These are phyloP conservation scores for Eimeria nieschulzi DNA, from an alignment of 169 alveolate species.

Conservation along the genomic window DNA sequence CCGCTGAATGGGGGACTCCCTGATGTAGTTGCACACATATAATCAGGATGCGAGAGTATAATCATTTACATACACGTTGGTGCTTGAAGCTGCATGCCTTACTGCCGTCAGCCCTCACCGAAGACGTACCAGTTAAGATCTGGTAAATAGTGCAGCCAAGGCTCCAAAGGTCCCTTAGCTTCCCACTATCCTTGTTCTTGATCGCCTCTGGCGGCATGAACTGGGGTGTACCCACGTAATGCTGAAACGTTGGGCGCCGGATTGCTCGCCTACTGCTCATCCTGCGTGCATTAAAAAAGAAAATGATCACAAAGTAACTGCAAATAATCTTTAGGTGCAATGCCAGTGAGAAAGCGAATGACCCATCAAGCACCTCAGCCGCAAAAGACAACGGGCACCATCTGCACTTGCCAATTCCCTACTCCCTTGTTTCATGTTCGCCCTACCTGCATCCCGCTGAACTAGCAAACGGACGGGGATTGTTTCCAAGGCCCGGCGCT, in stretches of 20 bases:
- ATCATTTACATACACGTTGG: not conserved
- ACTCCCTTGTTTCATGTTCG: too few species aligned
- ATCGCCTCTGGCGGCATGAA: constrained; percentile 95
- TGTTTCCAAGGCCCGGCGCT: constrained; percentile 63
- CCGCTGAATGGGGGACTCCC: constrained; percentile 82
- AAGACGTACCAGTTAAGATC: constrained; percentile 86
- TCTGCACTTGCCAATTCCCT: too few species aligned
- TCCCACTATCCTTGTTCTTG: constrained; percentile 87
- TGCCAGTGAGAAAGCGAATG: too few species aligned
- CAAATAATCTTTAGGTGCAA: too few species aligned
- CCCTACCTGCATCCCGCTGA: too few species aligned
- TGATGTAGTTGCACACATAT: not conserved
- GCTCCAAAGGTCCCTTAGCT: constrained; percentile 91
- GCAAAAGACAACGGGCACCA: too few species aligned
- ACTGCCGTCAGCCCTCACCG: constrained; percentile 23
- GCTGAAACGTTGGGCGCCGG: constrained; percentile 79
- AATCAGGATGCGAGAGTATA: not conserved
- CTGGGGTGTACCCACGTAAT: constrained; percentile 94
- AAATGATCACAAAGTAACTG: not conserved
- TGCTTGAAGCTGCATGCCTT: not conserved
- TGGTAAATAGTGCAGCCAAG: constrained; percentile 93
- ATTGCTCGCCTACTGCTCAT: constrained; percentile 10
- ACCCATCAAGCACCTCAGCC: too few species aligned
- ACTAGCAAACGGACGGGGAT: too few species aligned
- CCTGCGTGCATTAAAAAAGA: not conserved